Evolutionary conservation across 768 basidiomycete species (phyloP), one percentile per base, ranked within the genome.

Genomic region (Leccinum subtestaceum): DNA sequence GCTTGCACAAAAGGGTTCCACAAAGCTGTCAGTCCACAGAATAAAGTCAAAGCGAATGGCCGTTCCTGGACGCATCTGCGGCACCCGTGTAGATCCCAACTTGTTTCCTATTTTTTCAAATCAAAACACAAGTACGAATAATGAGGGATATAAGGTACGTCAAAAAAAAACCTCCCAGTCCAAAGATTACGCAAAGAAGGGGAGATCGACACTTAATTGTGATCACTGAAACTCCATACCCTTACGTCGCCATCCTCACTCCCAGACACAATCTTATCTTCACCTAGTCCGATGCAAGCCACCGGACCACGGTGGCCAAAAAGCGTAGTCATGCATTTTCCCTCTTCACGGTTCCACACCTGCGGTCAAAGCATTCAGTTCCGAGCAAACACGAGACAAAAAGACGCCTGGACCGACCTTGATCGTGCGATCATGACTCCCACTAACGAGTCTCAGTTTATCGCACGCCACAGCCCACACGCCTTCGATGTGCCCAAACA

Each of bases 401-500:
- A 25, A 25, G 1, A 13, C 15, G 46, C 15, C 17, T 54, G 29
- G 23, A 54, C 84, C 61, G 52, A 93, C 95, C 86, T 97, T 97
- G 79, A 97, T 90, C n/a, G 94, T 97, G 29, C 93, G 84, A 75
- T 97, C 94, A 70, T 98, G 96, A 67, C 93, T 95, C 7, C 87
- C 95, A 55, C 91, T 95, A 25, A 95, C 94, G 52, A 99, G 77
- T 55, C 96, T 80, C 67, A 98, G 79, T 69, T 93, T 90, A 73
- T 99, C 95, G 63, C 89, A 87, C 23, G 93, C 94, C 31, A 98
- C 90, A 3, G 87, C 88, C 97, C 97, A 99, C 17, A 99, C 94
- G 55, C 97, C 97, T 70, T 99, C 97, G 66, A 98, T 95, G 72
- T 98, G 95, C 1, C 95, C 97, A 72, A 99, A 99, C 61, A 95